These are phyloP conservation scores for Boletales sp. DNA, from an alignment of 768 basidiomycete species.

Conservation along the genomic window DNA sequence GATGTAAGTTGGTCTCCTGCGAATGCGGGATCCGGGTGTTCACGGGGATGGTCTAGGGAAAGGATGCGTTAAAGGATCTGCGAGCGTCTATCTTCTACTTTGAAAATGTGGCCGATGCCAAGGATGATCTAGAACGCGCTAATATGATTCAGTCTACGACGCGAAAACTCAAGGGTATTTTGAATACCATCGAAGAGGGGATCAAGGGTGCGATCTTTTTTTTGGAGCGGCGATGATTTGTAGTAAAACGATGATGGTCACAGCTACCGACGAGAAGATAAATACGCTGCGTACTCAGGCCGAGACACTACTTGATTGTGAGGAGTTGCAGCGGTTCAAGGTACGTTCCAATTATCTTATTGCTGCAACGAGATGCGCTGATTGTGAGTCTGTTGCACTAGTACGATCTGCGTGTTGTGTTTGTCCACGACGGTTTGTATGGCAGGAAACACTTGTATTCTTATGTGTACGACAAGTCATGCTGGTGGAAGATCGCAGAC, in stretches of 20 bases:
- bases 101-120: constrained; percentile 56
- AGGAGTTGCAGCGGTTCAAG: constrained; percentile 59
- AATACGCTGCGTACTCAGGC: constrained; percentile 42
- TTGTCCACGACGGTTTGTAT: constrained; percentile 73
- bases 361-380: not conserved
- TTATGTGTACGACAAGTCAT: constrained; percentile 59
- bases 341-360: constrained; percentile 32
- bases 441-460: constrained; percentile 78
- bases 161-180: constrained; percentile 48
- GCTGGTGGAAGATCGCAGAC: constrained; percentile 83
- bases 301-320: constrained; percentile 51
- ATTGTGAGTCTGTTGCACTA: constrained; percentile 23
- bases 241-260: not conserved
- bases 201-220: constrained; percentile 43
- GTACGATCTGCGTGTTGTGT: constrained; percentile 80
- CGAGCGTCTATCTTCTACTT: constrained; percentile 65
- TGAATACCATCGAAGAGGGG: constrained; percentile 50
- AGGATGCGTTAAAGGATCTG: constrained; percentile 61
- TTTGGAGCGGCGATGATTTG: not conserved
- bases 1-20: constrained; percentile 44
- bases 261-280: constrained; percentile 55
- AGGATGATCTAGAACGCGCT: constrained; percentile 46
- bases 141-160: constrained; percentile 41
- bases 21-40: not conserved
- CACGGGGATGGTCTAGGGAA: constrained; percentile 38